A percentile compares a stretch with the other conserved stretches of the same genome.
Evolutionary conservation across 768 basidiomycete genomes (phyloP).

Genomic region (Phylloporus rhodoxanthus): DNA sequence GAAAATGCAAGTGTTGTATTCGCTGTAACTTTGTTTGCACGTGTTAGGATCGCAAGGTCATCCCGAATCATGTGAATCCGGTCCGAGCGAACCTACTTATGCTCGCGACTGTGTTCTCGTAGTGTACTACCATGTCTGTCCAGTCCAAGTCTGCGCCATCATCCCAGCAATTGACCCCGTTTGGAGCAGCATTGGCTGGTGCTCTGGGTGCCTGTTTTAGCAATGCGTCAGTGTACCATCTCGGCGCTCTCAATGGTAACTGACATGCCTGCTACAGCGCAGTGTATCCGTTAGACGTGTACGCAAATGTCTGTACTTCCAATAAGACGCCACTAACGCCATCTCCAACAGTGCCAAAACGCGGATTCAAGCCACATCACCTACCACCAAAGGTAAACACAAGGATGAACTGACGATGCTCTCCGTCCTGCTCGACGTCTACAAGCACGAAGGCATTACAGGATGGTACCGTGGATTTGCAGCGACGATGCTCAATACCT

Average conservation of each 20-base stretch:
- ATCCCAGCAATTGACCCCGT: conserved; percentile 68
- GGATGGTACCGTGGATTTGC: conserved; percentile 90
- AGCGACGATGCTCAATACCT: conserved; percentile 97
- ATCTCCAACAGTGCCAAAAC: conserved; percentile 72
- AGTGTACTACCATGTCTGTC: conserved; percentile 29
- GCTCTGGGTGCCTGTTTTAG: conserved; percentile 92
- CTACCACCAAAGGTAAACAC: conserved; percentile 48
- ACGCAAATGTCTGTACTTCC: conserved; percentile 6
- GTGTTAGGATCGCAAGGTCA: conserved; percentile 20
- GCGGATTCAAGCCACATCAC: conserved; percentile 77
- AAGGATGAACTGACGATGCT: conserved; percentile 52
- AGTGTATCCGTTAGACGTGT: conserved; percentile 96
- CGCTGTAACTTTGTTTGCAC: conserved; percentile 21
- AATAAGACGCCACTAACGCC: conserved; percentile 1
- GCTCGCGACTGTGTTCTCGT: too few relatives aligned
- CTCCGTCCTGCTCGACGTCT: conserved; percentile 60
- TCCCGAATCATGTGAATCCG: conserved; percentile 15
- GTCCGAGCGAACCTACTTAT: too few relatives aligned
- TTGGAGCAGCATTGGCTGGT: conserved; percentile 86
- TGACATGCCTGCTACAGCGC: conserved; percentile 41
- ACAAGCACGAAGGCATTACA: conserved; percentile 71
- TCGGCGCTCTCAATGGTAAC: not conserved
- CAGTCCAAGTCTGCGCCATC: conserved; percentile 47
- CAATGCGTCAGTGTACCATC: conserved; percentile 64
- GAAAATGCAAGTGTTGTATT: conserved; percentile 35